phyloP scores from a whole-genome alignment of 106 monocot genomes.

The Posidonia australis region DNA sequence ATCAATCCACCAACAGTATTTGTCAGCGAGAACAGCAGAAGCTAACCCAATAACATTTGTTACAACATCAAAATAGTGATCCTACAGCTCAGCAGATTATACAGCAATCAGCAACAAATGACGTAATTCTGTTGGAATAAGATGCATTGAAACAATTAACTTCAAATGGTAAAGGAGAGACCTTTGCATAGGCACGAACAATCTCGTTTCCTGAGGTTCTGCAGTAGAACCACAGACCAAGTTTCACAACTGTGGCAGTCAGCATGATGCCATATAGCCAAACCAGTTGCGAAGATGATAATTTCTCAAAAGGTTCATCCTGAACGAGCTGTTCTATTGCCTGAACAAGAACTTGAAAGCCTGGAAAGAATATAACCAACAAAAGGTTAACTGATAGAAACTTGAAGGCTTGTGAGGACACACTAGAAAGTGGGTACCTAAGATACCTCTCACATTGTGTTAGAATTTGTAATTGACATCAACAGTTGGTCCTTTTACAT shows the following conservation, averaged over 20 bases:
- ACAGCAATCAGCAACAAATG: not conserved
- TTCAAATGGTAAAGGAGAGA: slow-evolving; percentile 6
- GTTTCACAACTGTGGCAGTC: slow-evolving; percentile 69
- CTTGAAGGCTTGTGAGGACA: too few relatives aligned
- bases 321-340: slow-evolving; percentile 63
- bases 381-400: not conserved
- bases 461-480: too few relatives aligned
- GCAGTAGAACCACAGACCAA: slow-evolving; percentile 82
- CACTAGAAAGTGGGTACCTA: too few relatives aligned
- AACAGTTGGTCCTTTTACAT: not conserved
- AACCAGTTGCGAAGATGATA: slow-evolving; percentile 39
- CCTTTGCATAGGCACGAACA: slow-evolving; percentile 92
- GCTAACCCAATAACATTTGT: slow-evolving; percentile 81
- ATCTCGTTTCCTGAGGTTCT: slow-evolving; percentile 69
- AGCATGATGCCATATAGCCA: slow-evolving; percentile 87
- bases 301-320: slow-evolving; percentile 34
- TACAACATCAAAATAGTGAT: slow-evolving; percentile 94
- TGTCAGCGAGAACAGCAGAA: slow-evolving; percentile 92
- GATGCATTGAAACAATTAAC: not conserved
- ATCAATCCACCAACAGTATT: slow-evolving; percentile 93
- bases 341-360: slow-evolving; percentile 80
- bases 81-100: slow-evolving; percentile 24
- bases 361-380: slow-evolving; percentile 15
- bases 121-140: not conserved
- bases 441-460: too few relatives aligned